phyloP scores from a whole-genome alignment of 192 early-diverging fungal genomes.

The Neocallimastix lanati region DNA sequence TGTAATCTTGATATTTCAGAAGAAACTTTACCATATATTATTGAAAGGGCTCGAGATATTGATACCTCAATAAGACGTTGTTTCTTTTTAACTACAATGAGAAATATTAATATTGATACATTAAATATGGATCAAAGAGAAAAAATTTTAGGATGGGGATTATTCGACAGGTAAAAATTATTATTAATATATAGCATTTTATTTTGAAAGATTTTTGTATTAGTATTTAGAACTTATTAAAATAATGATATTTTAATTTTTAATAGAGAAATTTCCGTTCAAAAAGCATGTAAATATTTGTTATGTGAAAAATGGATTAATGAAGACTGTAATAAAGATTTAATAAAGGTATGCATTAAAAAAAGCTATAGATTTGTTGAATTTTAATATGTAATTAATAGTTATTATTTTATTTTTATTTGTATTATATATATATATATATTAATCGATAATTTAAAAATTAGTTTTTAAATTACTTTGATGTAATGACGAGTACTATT shows the following conservation, averaged over 20 bases:
- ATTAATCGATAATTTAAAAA: no score
- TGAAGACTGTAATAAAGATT: slow-evolving; percentile 1
- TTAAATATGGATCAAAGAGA: slow-evolving; percentile 53
- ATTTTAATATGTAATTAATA: no score
- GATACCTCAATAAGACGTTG: slow-evolving; percentile 55
- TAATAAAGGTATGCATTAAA: neutral
- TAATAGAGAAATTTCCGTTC: slow-evolving; percentile 46
- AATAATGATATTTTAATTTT: no score
- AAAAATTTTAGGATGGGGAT: slow-evolving; percentile 46
- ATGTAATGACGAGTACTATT: neutral
- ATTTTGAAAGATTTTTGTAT: no score
- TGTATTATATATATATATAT: no score
- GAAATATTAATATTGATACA: slow-evolving; percentile 35
- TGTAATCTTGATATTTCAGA: slow-evolving; percentile 49
- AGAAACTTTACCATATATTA: slow-evolving; percentile 41
- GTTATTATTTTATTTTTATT: no score
- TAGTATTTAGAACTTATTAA: no score
- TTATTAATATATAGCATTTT: no score
- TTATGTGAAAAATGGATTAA: slow-evolving; percentile 10
- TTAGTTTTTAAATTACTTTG: neutral
- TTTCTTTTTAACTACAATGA: slow-evolving; percentile 50
- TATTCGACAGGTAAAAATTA: slow-evolving; percentile 48
- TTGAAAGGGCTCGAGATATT: slow-evolving; percentile 58
- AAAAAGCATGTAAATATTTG: slow-evolving; percentile 51
- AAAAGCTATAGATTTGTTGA: no score